These are phyloP conservation scores for Suillus occidentalis DNA, from an alignment of 768 basidiomycete species.

Conservation along the genomic window DNA sequence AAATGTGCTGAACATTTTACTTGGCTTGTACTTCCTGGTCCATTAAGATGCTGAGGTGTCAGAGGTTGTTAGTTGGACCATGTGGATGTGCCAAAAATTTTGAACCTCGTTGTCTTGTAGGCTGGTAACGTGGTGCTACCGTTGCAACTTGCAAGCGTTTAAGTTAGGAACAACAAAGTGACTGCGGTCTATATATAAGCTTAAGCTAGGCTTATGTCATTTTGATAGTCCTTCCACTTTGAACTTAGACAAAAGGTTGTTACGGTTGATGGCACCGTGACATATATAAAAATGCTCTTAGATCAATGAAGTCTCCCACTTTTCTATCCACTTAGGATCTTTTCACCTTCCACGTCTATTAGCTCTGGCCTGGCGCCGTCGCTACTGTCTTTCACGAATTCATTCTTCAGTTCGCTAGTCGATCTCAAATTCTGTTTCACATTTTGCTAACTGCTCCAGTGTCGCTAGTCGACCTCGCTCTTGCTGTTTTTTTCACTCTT, in stretches of 20 bases:
- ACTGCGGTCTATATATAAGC: not conserved
- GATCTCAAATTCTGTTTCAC: slow-evolving; percentile 4
- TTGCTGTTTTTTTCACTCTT: not conserved
- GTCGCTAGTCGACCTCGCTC: slow-evolving; percentile 17
- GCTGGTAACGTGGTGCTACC: not conserved
- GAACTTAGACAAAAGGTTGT: slow-evolving; percentile 3
- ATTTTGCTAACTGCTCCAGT: not conserved
- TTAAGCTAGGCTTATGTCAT: not conserved
- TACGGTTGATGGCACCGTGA: no score
- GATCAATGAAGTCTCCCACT: not conserved
- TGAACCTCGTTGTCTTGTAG: not conserved
- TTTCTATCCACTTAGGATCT: not conserved
- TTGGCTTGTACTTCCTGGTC: not conserved
- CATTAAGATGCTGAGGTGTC: not conserved
- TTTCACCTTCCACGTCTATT: not conserved
- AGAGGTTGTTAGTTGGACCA: no score
- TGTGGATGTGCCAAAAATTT: not conserved
- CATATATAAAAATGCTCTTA: not conserved
- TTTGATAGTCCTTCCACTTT: not conserved
- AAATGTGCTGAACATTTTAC: no score
- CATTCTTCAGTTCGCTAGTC: slow-evolving; percentile 19
- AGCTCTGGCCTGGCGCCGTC: not conserved
- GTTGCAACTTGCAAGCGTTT: not conserved
- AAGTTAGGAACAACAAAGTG: not conserved
- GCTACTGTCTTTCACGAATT: not conserved